A percentile compares a stretch with the other conserved stretches of the same genome.
Conservation (phyloP, 805 yeast species). For the Yamadazyma scolyti region DNA sequence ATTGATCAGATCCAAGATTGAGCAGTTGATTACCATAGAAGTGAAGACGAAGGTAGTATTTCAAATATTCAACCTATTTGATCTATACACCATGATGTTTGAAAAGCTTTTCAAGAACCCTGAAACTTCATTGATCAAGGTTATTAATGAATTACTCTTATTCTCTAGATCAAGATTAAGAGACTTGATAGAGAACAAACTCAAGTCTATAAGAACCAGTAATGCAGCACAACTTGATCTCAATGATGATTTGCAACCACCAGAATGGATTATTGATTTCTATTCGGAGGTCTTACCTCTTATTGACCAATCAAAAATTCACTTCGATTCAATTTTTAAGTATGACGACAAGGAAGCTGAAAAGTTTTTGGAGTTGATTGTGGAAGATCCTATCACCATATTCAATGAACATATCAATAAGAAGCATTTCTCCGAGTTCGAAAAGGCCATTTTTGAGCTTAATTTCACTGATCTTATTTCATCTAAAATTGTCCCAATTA, state of each 20-base stretch:
- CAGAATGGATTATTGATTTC: constrained; percentile 78
- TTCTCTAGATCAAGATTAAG: constrained; percentile 24
- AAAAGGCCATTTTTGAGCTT: constrained; percentile 43
- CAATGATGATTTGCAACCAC: constrained; percentile 64
- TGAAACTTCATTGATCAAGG: constrained; percentile 13
- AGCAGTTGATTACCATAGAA: constrained; percentile 66
- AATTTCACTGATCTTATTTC: constrained; percentile 60
- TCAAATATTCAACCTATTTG: constrained; percentile 60
- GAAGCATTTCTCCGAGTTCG: constrained; percentile 26
- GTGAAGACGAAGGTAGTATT: constrained; percentile 51
- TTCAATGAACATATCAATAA: constrained; percentile 29
- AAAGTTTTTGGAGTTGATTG: constrained; percentile 36
- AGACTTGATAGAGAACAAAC: constrained; percentile 22
- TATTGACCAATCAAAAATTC: constrained; percentile 36
- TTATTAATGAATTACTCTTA: constrained; percentile 20
- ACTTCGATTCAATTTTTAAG: constrained; percentile 38
- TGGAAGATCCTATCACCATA: constrained; percentile 45
- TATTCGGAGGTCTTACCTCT: constrained; percentile 57
- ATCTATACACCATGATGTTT: constrained; percentile 69
- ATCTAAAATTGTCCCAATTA: constrained; percentile 49
- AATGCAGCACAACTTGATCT: constrained; percentile 38
- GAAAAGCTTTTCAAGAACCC: constrained; percentile 32
- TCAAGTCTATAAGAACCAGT: constrained; percentile 29
- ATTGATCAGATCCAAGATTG: constrained; percentile 62
- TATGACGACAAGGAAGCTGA: constrained; percentile 31